These are phyloP conservation scores for Mycena leptocephala DNA, from an alignment of 768 basidiomycete species.

Conservation along the genomic window DNA sequence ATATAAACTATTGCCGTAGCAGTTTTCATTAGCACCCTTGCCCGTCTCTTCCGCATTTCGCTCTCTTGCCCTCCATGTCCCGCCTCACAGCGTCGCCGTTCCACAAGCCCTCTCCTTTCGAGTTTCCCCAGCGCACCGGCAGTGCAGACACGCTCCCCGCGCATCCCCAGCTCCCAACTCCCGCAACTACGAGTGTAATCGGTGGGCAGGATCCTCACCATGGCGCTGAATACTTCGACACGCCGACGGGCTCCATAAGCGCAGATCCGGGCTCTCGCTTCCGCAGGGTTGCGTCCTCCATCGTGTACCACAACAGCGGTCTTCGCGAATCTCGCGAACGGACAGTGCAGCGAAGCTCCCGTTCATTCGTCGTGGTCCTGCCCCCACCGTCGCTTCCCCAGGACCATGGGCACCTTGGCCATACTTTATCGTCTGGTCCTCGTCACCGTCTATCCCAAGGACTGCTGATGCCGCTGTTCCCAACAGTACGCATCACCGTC, in stretches of 20 bases:
- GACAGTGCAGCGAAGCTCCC: constrained; percentile 55
- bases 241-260: constrained; percentile 34
- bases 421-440: constrained; percentile 73
- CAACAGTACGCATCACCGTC: constrained; percentile 65
- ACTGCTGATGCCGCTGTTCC: constrained; percentile 81
- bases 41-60: not conserved
- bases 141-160: not conserved
- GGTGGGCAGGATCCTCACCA: constrained; percentile 32
- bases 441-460: constrained; percentile 76
- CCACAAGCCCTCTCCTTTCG: constrained; percentile 63
- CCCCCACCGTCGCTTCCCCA: constrained; percentile 74
- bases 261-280: constrained; percentile 55
- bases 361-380: constrained; percentile 76
- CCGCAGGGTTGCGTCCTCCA: constrained; percentile 61
- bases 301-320: constrained; percentile 69
- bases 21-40: constrained; percentile 1
- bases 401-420: constrained; percentile 73
- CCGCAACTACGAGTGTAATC: constrained; percentile 23
- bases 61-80: constrained; percentile 53
- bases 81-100: constrained; percentile 59
- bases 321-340: constrained; percentile 63
- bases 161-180: constrained; percentile 27
- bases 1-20: not conserved
- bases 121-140: constrained; percentile 54
- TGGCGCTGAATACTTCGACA: constrained; percentile 33